Percentiles rank a stretch among this genome's conserved stretches.
phyloP scores from a whole-genome alignment of 805 yeast genomes.

The Cyberlindnera mississippiensis region DNA sequence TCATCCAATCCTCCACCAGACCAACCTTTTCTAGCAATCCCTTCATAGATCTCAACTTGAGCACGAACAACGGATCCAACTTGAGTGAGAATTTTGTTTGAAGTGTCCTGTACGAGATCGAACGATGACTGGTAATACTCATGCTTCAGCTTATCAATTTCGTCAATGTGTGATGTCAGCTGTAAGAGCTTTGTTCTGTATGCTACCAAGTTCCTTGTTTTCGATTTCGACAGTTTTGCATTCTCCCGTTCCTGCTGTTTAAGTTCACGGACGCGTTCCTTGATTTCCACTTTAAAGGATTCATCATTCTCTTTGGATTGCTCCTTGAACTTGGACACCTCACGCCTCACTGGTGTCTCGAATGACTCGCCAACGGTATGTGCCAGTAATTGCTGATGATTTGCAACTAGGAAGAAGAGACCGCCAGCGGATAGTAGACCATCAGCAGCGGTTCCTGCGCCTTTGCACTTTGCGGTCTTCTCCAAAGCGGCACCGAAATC shows the following conservation, averaged over 20 bases:
- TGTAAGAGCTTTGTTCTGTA: slow-evolving; percentile 65
- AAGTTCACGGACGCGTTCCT: slow-evolving; percentile 47
- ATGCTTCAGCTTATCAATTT: slow-evolving; percentile 69
- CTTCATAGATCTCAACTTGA: slow-evolving; percentile 76
- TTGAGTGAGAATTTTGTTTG: slow-evolving; percentile 46
- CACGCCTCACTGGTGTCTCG: slow-evolving; percentile 46
- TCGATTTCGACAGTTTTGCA: slow-evolving; percentile 51
- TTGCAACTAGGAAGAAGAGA: slow-evolving; percentile 67
- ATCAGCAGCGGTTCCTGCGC: slow-evolving; percentile 55
- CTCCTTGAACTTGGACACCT: slow-evolving; percentile 41
- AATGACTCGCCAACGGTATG: slow-evolving; percentile 51
- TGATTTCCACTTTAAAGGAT: slow-evolving; percentile 50
- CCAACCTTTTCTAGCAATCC: slow-evolving; percentile 82
- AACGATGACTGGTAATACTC: slow-evolving; percentile 67
- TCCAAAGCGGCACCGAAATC: slow-evolving; percentile 72
- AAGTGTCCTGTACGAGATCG: slow-evolving; percentile 59
- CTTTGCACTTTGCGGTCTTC: slow-evolving; percentile 56
- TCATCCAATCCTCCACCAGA: slow-evolving; percentile 83
- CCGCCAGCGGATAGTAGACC: slow-evolving; percentile 74
- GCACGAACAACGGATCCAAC: slow-evolving; percentile 69
- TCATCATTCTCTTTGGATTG: slow-evolving; percentile 46
- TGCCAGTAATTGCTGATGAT: slow-evolving; percentile 70
- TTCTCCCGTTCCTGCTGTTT: slow-evolving; percentile 60
- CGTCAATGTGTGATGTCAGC: slow-evolving; percentile 72
- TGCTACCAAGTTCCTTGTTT: slow-evolving; percentile 59